These are phyloP conservation scores for Collybia sp. DNA, from an alignment of 768 basidiomycete genomes.

Conservation along the genomic window DNA sequence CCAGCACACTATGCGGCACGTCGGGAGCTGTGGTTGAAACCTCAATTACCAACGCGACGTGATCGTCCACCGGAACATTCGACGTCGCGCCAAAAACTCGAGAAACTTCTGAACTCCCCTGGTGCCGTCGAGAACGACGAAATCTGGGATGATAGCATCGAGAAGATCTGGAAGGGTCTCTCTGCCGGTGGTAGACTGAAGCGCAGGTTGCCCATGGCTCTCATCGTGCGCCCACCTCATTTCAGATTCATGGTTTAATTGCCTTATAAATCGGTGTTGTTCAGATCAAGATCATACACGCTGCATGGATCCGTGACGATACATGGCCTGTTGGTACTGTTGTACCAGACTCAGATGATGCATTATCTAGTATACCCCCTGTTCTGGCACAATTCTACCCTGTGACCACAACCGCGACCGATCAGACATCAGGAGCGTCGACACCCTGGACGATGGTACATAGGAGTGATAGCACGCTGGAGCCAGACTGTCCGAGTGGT, in stretches of 20 bases:
- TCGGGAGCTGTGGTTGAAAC: conserved; percentile 55
- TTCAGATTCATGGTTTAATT: conserved; percentile 2
- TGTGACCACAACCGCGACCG: conserved; percentile 7
- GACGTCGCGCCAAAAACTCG: conserved; percentile 41
- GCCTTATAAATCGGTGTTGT: conserved; percentile 10
- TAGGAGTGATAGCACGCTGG: conserved; percentile 7
- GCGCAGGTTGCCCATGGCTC: conserved; percentile 52
- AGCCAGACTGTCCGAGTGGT: not conserved
- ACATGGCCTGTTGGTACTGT: conserved; percentile 67
- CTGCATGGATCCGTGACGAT: conserved; percentile 71
- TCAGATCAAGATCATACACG: conserved; percentile 69
- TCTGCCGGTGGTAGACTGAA: conserved; percentile 54
- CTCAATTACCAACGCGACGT: conserved; percentile 9
- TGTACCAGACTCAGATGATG: conserved; percentile 62
- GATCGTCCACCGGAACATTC: conserved; percentile 21
- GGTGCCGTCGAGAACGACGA: conserved; percentile 44
- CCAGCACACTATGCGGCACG: conserved; percentile 61
- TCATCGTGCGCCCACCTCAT: conserved; percentile 47
- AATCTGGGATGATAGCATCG: conserved; percentile 52
- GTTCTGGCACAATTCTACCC: conserved; percentile 10
- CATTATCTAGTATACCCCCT: conserved; percentile 18
- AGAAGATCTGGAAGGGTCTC: conserved; percentile 62
- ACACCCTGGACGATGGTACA: conserved; percentile 18
- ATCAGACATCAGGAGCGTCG: conserved; percentile 17
- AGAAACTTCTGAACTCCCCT: conserved; percentile 42